Base-by-base conservation (phyloP, 495 filamentous ascomycete species). In the Xylaria curta region DNA sequence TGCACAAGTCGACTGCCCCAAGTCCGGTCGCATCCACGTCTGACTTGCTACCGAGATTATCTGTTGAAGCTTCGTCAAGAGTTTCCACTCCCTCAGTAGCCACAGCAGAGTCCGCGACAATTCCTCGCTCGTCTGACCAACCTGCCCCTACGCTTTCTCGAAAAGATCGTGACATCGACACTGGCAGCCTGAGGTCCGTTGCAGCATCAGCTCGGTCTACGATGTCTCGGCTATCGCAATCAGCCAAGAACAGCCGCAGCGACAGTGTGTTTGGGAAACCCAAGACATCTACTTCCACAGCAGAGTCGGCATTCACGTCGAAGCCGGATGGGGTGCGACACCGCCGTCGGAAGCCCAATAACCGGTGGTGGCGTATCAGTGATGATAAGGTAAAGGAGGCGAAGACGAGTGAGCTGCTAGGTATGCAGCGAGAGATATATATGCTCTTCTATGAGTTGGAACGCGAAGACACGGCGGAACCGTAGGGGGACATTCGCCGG, bases 331-430 rank as follows among this genome's bases (percentile, higher is more conserved):
- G 59, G 19, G 62, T 24, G n/a, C 69, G 69, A 36, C 2, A 33
- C 21, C 69, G 69, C 31, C 82, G 85, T 44, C 87, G 85, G 71
- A 90, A 90, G 75, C 88, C 84, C n/a, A 88, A 83, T 67, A 87
- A 92, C 75, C 87, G 93, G 24, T 99, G 96, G 96, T 99, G 96
- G 96, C 89, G 96, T 17, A 98, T 99, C 60, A 98, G 95, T 49
- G 96, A 99, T 78, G 96, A 98, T 46, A 98, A 98, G 78, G 87
- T 98, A 69, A 97, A 95, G 76, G 95, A 98, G 77, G 91, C 93
- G 69, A 96, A 92, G 81, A 98, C 94, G 3, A 89, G 87, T 62
- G 95, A 99, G 65, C 94, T 99, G 26, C 78, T 99, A 66, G 87
- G 88, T 12, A 97, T 98, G 95, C 94, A 98, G 79, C 91, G 90